These are phyloP conservation scores for Trichoderma breve DNA, from an alignment of 2,329 filamentous ascomycete species.

Conservation along the genomic window DNA sequence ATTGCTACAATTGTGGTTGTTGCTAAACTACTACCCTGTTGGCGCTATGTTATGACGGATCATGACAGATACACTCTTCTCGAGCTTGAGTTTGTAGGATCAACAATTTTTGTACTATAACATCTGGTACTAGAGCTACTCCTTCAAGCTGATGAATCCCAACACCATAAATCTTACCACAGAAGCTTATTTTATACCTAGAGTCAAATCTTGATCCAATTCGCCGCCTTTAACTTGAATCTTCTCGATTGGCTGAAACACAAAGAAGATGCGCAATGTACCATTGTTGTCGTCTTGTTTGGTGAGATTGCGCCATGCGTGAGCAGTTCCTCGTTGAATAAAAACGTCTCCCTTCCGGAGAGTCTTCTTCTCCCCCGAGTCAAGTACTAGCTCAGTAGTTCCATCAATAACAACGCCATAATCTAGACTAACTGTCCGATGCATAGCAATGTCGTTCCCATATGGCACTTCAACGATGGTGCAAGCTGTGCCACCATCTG, in stretches of 20 bases:
- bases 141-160: background rate
- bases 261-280: background rate
- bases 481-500: background rate
- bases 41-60: too few relatives aligned
- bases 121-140: background rate
- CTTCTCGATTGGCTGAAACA: background rate
- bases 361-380: background rate
- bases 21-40: too few relatives aligned
- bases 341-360: background rate
- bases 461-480: background rate
- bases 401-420: background rate
- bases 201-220: background rate
- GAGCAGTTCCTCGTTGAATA: background rate
- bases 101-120: too few relatives aligned
- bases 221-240: background rate
- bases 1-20: too few relatives aligned
- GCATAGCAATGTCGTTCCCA: background rate
- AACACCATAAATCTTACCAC: background rate
- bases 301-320: background rate
- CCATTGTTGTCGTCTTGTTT: background rate
- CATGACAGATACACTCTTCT: too few relatives aligned
- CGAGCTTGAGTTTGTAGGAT: too few relatives aligned
- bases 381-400: background rate
- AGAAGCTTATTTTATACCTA: background rate
- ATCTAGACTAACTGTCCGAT: background rate